Evolutionary conservation across 2,329 filamentous ascomycete species (phyloP).

Genomic region (Passalora sequoiae): DNA sequence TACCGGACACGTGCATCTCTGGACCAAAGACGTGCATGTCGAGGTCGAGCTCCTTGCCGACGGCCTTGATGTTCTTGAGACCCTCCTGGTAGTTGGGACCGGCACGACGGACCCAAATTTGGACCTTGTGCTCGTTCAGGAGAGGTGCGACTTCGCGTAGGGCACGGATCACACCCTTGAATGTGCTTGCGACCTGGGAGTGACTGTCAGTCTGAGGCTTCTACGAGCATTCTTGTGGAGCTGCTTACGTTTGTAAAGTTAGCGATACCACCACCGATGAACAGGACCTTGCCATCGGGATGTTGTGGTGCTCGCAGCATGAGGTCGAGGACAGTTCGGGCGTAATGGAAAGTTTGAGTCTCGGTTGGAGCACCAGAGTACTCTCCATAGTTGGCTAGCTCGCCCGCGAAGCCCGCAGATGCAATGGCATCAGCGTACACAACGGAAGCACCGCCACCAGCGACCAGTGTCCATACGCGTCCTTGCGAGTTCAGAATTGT

Average conservation of each 20-base stretch:
- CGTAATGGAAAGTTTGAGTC: conserved; percentile 99
- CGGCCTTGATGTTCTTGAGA: conserved; percentile 98
- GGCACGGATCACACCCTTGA: conserved; percentile 98
- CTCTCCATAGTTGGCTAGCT: conserved; percentile 99
- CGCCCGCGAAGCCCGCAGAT: conserved; percentile 86
- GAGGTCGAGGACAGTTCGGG: conserved; percentile 90
- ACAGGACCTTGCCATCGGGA: conserved; percentile 93
- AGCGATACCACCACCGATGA: conserved; percentile 99
- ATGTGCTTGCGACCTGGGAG: conserved; percentile 72
- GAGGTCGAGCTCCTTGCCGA: conserved; percentile 87
- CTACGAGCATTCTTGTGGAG: not conserved
- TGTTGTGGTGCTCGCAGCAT: conserved; percentile 86
- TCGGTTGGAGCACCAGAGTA: conserved; percentile 98
- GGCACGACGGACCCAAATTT: conserved; percentile 89
- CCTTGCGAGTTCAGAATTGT: conserved; percentile 89
- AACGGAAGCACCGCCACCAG: conserved; percentile 98
- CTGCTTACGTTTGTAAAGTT: conserved; percentile 91
- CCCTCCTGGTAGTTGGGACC: conserved; percentile 99
- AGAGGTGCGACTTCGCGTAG: conserved; percentile 81
- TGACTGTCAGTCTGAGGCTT: conserved; percentile 12
- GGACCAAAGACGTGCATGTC: conserved; percentile 88
- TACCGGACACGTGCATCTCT: conserved; percentile 86
- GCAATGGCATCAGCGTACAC: conserved; percentile 99
- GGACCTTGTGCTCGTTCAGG: conserved; percentile 91
- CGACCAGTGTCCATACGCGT: conserved; percentile 96